These are phyloP conservation scores for Malbranchea cinnamomea DNA, from an alignment of 2,329 filamentous ascomycete species.

Conservation along the genomic window DNA sequence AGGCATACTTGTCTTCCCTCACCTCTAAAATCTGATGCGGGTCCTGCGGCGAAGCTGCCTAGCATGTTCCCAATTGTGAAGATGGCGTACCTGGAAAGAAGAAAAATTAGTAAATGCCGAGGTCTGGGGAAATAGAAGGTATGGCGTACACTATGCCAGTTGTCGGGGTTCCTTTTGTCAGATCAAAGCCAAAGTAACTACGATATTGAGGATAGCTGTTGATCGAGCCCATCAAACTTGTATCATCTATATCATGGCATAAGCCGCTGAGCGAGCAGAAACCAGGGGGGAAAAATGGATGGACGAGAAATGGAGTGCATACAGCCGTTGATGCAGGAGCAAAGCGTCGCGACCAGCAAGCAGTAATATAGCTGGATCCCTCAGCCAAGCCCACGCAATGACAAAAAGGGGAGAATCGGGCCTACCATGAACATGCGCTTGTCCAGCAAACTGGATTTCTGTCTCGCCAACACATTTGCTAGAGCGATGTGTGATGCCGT, in stretches of 20 bases:
- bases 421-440: constrained; percentile 4
- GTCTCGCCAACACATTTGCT: constrained; percentile 4
- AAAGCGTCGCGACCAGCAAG: constrained; percentile 3
- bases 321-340: constrained; percentile 5
- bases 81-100: constrained; percentile 20
- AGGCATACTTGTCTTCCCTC: too few relatives aligned
- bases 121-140: background rate
- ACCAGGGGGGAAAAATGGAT: background rate
- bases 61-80: constrained; percentile 34
- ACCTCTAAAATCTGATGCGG: constrained; percentile 28
- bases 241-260: constrained; percentile 4
- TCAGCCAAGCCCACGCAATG: background rate
- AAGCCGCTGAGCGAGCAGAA: background rate
- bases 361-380: constrained; percentile 4
- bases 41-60: constrained; percentile 29
- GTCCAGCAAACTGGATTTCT: constrained; percentile 1
- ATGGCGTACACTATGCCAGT: constrained; percentile 31
- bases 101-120: background rate
- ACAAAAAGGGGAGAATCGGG: background rate
- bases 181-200: constrained; percentile 27
- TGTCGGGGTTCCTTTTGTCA: constrained; percentile 23
- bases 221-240: constrained; percentile 32
- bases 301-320: background rate
- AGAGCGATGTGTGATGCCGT: constrained; percentile 2
- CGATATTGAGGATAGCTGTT: constrained; percentile 33